Base-by-base conservation (phyloP, 2,329 filamentous ascomycete species). In the Alternaria brassicae region DNA sequence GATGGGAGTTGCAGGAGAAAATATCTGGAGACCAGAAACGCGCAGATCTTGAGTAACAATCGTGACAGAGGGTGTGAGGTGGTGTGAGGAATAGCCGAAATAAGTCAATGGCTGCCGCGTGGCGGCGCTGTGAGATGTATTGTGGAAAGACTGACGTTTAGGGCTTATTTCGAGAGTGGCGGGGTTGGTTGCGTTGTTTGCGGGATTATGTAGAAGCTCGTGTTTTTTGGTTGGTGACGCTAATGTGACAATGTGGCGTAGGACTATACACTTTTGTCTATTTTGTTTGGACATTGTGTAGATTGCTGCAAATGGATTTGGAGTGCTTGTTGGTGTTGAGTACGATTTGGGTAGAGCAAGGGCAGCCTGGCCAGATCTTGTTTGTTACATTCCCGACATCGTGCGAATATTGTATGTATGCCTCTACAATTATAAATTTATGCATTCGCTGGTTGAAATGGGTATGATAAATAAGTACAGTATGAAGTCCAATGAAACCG, bases 391-490 rank as follows among this genome's bases (percentile, higher is more conserved):
- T 12, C 6, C 4, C 36, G 17, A 21, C 21, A 19, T 9, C 21
- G 9, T 21, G 9, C 6, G 8, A 39, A 21, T 10, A 39, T 39
- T 12, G 7, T 9, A 39, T 21, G 21, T 39, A 6, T 12, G 17
- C 9, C 17, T 39, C 17, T 25, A 27, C 6, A 10, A 23, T 44
- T 23, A 44, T 39, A 44, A 10, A 25, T 23, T 41, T 58, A 53
- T 54, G 13, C 28, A 40, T 21, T 48, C n/a, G 4, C 15, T 48
- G 30, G 28, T 6, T 25, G 41, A 13, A 15, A 41, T 42, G 36
- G 42, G 49, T 48, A 58, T 39, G 27, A 47, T 58, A 41, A 15
- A 34, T 34, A n/a, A 48, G 5, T 36, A 48, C 28, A 39, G 23
- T 13, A 27, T 19, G n/a, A 40, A 12, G 37, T 40, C 6, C n/a